These are phyloP conservation scores for Sambucus nigra DNA, from an alignment of 129 eudicot species.

Conservation along the genomic window DNA sequence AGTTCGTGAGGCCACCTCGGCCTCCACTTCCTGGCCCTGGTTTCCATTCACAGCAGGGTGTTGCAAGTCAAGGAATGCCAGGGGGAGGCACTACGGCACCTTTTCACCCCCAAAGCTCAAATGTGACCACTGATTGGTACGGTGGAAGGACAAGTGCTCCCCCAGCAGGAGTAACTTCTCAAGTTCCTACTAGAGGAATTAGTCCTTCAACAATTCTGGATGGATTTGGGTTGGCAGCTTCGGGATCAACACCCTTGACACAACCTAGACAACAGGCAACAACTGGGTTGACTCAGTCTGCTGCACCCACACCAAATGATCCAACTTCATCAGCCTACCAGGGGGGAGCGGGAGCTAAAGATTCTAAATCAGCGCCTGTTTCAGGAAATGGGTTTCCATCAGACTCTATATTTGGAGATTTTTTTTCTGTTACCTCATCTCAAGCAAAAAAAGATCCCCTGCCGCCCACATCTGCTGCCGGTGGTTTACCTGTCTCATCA, in stretches of 20 bases:
- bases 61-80: slow-evolving; percentile 32
- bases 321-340: slow-evolving; percentile 15
- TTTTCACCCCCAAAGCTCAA: slow-evolving; percentile 25
- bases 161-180: slow-evolving; percentile 31
- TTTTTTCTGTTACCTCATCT: slow-evolving; percentile 33
- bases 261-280: slow-evolving; percentile 32
- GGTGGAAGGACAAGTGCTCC: slow-evolving; percentile 34
- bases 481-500: slow-evolving; percentile 31
- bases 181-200: slow-evolving; percentile 23
- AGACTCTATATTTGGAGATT: slow-evolving; percentile 47
- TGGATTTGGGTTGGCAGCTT: slow-evolving; percentile 23
- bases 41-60: slow-evolving; percentile 25
- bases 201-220: slow-evolving; percentile 23
- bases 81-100: slow-evolving; percentile 27
- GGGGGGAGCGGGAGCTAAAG: slow-evolving; percentile 29
- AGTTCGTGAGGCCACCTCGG: slow-evolving; percentile 39
- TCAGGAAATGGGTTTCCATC: slow-evolving; percentile 46
- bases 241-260: slow-evolving; percentile 21
- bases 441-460: slow-evolving; percentile 31
- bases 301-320: slow-evolving; percentile 35
- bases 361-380: slow-evolving; percentile 27
- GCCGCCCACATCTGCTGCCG: slow-evolving; percentile 22
- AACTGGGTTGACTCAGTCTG: slow-evolving; percentile 20
- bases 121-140: slow-evolving; percentile 21
- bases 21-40: slow-evolving; percentile 30